These are phyloP conservation scores for Nemania abortiva DNA, from an alignment of 2,329 filamentous ascomycete species.

Conservation along the genomic window DNA sequence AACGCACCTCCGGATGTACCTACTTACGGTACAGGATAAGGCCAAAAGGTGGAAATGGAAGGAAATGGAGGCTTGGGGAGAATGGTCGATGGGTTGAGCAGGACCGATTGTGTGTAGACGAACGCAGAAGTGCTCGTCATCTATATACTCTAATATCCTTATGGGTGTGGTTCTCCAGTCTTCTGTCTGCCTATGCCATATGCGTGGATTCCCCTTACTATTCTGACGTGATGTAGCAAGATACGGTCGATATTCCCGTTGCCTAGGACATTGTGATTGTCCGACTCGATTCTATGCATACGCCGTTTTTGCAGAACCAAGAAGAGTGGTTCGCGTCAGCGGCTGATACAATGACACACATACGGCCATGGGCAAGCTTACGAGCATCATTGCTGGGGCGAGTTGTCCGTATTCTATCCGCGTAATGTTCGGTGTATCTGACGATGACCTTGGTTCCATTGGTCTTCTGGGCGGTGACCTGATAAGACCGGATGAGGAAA, in stretches of 20 bases:
- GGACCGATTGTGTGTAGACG: not conserved
- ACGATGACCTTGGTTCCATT: not conserved
- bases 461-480: not conserved
- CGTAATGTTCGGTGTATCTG: too few relatives aligned
- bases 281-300: not conserved
- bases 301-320: not conserved
- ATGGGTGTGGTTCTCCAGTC: not conserved
- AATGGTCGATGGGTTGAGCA: not conserved
- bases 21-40: not conserved
- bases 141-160: slow-evolving; percentile 11
- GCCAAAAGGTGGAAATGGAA: not conserved
- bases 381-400: not conserved
- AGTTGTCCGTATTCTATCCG: too few relatives aligned
- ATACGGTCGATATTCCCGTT: not conserved
- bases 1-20: not conserved
- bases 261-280: not conserved
- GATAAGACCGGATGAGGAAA: slow-evolving; percentile 18
- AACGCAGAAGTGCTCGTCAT: not conserved
- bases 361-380: not conserved
- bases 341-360: not conserved
- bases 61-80: not conserved
- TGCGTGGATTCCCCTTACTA: not conserved
- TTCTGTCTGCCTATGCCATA: not conserved
- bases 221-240: slow-evolving; percentile 2
- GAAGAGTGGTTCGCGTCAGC: not conserved